Base-by-base conservation (phyloP, 257 asterid genomes). In the Capsicum pubescens region DNA sequence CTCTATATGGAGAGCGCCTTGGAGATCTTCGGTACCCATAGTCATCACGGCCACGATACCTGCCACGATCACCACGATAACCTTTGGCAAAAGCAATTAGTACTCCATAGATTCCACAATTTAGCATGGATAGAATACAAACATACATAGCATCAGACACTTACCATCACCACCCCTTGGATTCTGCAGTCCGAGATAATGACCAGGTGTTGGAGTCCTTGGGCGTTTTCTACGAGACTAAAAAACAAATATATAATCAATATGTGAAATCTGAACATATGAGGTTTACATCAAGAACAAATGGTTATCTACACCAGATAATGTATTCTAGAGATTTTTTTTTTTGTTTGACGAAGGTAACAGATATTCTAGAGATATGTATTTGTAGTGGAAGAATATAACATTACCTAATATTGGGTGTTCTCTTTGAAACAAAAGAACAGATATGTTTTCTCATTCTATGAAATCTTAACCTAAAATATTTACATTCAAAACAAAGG, bases 201-300 rank as follows among this genome's bases (percentile, higher is more conserved):
- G 98, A 85, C 99, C 99, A 82, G 98, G 99, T 78, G 99, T 96
- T 5, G 99, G 99, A 84, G 99, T 90, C 86, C 92, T 85, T 14
- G 92, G 64, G 50, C 92, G 88, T 83, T 88, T 87, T 85, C 91
- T 90, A 77, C 91, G 85, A n/a, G 91, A 90, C 92, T 90, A 90
- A 70, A 88, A 82, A 85, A 82, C 8, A 74, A 74, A 72, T 12
- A 74, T 50, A 74, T 48, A 39, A 74, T 74, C 60, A 48, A 48
- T 72, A 74, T 21, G 80, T 48, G 39, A 74, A 48, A 19, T 48
- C 19, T 19, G 80, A 50, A 74, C 13, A n/a, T 46, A 46, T 72
- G 58, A 11, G 36, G 36, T 21, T 48, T 19, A 50, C 80, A 74
- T 48, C 80, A 74, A 26, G 80, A 74, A 74, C 80, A 74, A 48